These are phyloP conservation scores for Ambrosiella cleistominuta DNA, from an alignment of 2,329 filamentous ascomycete species.

Conservation along the genomic window DNA sequence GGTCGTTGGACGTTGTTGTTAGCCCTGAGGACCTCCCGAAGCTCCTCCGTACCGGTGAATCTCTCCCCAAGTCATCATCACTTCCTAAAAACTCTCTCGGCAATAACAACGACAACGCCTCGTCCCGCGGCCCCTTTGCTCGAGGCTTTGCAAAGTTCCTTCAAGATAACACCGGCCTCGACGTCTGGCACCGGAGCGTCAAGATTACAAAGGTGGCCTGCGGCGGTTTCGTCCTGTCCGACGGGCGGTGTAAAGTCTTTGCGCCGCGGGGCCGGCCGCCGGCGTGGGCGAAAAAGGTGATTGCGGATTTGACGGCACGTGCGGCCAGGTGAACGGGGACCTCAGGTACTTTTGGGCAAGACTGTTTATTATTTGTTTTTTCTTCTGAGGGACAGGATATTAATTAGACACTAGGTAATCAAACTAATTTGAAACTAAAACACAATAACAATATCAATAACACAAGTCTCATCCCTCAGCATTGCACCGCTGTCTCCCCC, in stretches of 20 bases:
- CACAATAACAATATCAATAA: background rate
- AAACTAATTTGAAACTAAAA: background rate
- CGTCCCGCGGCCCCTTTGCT: conserved; percentile 27
- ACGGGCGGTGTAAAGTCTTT: conserved; percentile 33
- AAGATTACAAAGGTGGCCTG: conserved; percentile 35
- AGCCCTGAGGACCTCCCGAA: conserved; percentile 28
- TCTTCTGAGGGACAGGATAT: background rate
- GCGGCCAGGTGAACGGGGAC: conserved; percentile 1
- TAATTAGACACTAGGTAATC: background rate
- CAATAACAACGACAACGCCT: conserved; percentile 10
- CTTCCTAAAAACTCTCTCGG: conserved; percentile 19
- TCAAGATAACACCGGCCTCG: conserved; percentile 33
- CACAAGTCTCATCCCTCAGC: background rate
- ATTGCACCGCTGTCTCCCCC: conserved; percentile 25
- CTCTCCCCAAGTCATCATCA: conserved; percentile 6
- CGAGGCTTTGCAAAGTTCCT: conserved; percentile 33
- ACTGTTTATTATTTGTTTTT: background rate
- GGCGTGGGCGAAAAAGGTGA: conserved; percentile 7
- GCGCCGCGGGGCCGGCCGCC: conserved; percentile 5
- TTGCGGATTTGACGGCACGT: conserved; percentile 8
- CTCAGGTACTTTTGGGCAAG: background rate
- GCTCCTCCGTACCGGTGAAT: conserved; percentile 27
- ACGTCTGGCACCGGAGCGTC: conserved; percentile 39
- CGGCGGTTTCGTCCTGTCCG: conserved; percentile 36
- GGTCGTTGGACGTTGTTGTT: conserved; percentile 34